Conservation (phyloP, 1,284 basidiomycete genomes). For the Malassezia vespertilionis region DNA sequence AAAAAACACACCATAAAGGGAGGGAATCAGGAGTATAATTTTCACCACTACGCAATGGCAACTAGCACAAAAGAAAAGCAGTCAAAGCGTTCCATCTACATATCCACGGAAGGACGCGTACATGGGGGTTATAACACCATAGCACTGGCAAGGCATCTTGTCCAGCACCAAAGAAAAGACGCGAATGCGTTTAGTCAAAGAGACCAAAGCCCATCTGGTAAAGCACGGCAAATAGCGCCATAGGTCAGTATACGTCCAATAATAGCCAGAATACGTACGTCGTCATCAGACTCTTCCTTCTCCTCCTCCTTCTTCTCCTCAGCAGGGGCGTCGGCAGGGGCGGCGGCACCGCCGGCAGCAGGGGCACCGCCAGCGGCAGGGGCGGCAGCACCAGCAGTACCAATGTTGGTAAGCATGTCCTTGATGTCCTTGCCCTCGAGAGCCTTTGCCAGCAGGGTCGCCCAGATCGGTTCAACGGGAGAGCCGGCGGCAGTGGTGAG, state of each 20-base stretch:
- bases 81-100: slow-evolving; percentile 1
- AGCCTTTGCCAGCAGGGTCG: slow-evolving; percentile 86
- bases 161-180: background rate
- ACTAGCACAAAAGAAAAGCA: background rate
- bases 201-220: slow-evolving; percentile 20
- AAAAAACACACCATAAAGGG: background rate
- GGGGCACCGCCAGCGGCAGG: slow-evolving; percentile 51
- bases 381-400: slow-evolving; percentile 60
- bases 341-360: slow-evolving; percentile 57
- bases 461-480: slow-evolving; percentile 95
- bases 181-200: slow-evolving; percentile 18
- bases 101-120: background rate
- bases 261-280: slow-evolving; percentile 1
- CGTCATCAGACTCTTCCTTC: slow-evolving; percentile 45
- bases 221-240: too few species aligned
- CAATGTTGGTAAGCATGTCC: slow-evolving; percentile 82
- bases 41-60: slow-evolving; percentile 17
- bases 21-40: slow-evolving; percentile 18
- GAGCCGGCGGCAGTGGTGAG: slow-evolving; percentile 70
- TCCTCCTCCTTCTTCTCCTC: slow-evolving; percentile 58
- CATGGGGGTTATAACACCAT: slow-evolving; percentile 9
- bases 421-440: slow-evolving; percentile 96
- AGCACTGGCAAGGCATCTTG: background rate
- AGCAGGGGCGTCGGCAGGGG: slow-evolving; percentile 63
- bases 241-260: background rate